These are phyloP conservation scores for Leucocoprinus birnbaumii DNA, from an alignment of 768 basidiomycete species.

Conservation along the genomic window DNA sequence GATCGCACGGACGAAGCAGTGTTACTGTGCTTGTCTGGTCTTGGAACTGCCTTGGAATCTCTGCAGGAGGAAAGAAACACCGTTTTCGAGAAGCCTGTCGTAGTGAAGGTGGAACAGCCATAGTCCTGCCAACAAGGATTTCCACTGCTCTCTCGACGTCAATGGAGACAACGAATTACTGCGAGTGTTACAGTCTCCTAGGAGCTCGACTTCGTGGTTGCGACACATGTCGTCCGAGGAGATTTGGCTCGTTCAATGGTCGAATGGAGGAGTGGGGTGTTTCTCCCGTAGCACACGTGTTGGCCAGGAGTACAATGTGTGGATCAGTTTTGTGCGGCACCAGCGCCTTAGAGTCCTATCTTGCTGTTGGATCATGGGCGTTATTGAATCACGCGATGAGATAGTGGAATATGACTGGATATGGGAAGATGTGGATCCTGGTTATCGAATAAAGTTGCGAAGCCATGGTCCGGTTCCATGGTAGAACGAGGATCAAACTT, in stretches of 20 bases:
- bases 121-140: conserved; percentile 14
- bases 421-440: conserved; percentile 8
- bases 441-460: conserved; percentile 2
- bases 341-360: neutral
- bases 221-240: conserved; percentile 19
- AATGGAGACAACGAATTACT: neutral
- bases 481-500: conserved; percentile 4
- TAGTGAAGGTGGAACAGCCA: conserved; percentile 7
- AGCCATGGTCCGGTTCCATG: neutral
- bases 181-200: neutral
- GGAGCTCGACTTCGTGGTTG: neutral
- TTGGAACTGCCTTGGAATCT: conserved; percentile 21
- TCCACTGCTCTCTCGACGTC: conserved; percentile 1
- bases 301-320: neutral
- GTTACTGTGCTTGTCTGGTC: conserved; percentile 26
- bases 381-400: neutral
- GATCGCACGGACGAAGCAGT: conserved; percentile 19
- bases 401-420: neutral
- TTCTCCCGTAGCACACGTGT: conserved; percentile 3
- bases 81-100: neutral
- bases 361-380: neutral
- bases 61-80: neutral
- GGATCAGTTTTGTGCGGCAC: neutral
- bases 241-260: conserved; percentile 14
- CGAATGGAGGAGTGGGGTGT: neutral